These are phyloP conservation scores for Paramecium octaurelia DNA, from an alignment of 73 alveolate genomes.

Conservation along the genomic window DNA sequence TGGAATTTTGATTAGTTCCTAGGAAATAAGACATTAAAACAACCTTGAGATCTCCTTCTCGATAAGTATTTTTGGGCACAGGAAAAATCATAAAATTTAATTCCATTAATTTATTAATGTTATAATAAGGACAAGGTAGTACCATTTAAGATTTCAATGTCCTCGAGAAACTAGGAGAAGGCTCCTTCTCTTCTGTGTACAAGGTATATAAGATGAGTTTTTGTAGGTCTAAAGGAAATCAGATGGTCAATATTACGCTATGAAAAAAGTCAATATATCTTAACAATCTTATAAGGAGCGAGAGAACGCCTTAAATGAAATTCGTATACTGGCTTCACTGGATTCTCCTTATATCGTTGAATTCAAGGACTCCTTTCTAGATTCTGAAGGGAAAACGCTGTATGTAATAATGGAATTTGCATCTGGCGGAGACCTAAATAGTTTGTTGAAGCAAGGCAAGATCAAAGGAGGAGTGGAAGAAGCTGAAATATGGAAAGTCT, in stretches of 20 bases:
- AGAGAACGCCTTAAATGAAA: slow-evolving; percentile 64
- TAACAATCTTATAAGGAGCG: slow-evolving; percentile 33
- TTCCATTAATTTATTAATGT: slow-evolving; percentile 10
- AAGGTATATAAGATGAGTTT: not conserved
- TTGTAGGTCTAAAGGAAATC: slow-evolving; percentile 50
- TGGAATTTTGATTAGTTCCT: slow-evolving; percentile 41
- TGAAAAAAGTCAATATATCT: slow-evolving; percentile 58
- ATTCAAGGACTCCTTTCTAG: slow-evolving; percentile 67
- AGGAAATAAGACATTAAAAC: not conserved
- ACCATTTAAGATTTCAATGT: slow-evolving; percentile 35
- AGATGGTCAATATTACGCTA: slow-evolving; percentile 58
- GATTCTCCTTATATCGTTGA: slow-evolving; percentile 56
- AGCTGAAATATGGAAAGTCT: slow-evolving; percentile 54
- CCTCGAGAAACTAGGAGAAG: slow-evolving; percentile 58
- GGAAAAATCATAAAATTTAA: slow-evolving; percentile 35
- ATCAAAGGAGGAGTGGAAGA: slow-evolving; percentile 44
- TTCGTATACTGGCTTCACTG: slow-evolving; percentile 60
- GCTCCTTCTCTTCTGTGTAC: slow-evolving; percentile 54
- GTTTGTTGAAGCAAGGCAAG: slow-evolving; percentile 20
- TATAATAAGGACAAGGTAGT: not conserved
- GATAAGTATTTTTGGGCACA: not conserved
- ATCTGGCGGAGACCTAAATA: slow-evolving; percentile 55
- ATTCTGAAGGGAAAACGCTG: slow-evolving; percentile 59
- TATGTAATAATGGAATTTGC: slow-evolving; percentile 65
- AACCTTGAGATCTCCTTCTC: slow-evolving; percentile 21